Evolutionary conservation across 306 rosid species (phyloP).

Genomic region (Rosa persica): DNA sequence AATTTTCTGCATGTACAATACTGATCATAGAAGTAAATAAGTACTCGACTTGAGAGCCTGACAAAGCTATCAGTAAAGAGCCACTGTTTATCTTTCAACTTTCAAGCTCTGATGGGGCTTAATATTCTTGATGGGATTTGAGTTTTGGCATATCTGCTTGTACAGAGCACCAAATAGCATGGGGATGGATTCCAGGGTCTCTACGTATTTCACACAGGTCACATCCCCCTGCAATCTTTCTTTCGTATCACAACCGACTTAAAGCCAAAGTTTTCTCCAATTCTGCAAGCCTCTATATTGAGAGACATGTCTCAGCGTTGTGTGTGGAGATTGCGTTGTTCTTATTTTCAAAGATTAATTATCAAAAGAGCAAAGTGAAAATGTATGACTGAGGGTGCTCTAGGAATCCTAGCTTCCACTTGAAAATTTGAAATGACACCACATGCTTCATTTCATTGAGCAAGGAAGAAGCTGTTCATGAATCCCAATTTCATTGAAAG

Average conservation of each 20-base stretch:
- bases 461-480: background rate
- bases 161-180: conserved; percentile 3
- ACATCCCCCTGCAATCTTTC: background rate
- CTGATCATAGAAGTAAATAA: background rate
- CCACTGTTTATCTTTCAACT: conserved; percentile 2
- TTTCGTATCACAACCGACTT: background rate
- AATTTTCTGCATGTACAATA: background rate
- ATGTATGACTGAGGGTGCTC: background rate
- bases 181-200: conserved; percentile 5
- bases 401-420: background rate
- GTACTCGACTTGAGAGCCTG: background rate
- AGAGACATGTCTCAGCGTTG: background rate
- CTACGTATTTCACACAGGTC: background rate
- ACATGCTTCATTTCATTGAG: background rate
- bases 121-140: conserved; percentile 19
- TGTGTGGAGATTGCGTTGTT: background rate
- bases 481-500: background rate
- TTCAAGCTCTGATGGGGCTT: background rate
- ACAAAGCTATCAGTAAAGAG: background rate
- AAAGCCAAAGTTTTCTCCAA: conserved; percentile 1
- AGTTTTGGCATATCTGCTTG: conserved; percentile 3
- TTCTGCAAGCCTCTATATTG: background rate
- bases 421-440: background rate
- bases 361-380: background rate
- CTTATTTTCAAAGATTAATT: background rate